These are phyloP conservation scores for Plantago coronopus DNA, from an alignment of 305 asterid species.

Conservation along the genomic window DNA sequence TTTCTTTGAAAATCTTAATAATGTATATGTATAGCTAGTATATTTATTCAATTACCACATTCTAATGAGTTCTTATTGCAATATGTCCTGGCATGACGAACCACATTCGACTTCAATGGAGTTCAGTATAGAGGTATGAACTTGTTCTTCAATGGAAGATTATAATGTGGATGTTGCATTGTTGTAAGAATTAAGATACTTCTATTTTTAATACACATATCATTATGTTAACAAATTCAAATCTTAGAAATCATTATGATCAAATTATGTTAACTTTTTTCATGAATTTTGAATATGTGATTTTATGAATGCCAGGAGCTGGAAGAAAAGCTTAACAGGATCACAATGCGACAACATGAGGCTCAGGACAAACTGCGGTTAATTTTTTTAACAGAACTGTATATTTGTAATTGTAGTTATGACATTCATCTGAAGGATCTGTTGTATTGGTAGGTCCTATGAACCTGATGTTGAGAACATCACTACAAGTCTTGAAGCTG, in stretches of 20 bases:
- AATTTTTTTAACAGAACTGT: too few relatives aligned
- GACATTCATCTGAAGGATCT: too few relatives aligned
- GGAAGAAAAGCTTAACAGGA: conserved; percentile 48
- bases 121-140: conserved; percentile 54
- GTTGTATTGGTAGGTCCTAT: conserved; percentile 32
- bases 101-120: conserved; percentile 16
- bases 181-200: too few relatives aligned
- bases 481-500: conserved; percentile 47
- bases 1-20: neutral
- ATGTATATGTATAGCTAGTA: too few relatives aligned
- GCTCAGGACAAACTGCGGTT: conserved; percentile 54
- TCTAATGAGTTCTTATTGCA: neutral
- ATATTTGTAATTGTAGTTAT: too few relatives aligned
- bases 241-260: too few relatives aligned
- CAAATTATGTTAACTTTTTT: too few relatives aligned
- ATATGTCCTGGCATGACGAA: conserved; percentile 1
- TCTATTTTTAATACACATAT: too few relatives aligned
- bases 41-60: too few relatives aligned
- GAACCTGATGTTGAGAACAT: conserved; percentile 45
- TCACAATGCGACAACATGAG: conserved; percentile 37
- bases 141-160: neutral
- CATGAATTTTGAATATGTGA: too few relatives aligned
- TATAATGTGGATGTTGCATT: too few relatives aligned
- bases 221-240: too few relatives aligned
- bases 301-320: conserved; percentile 33